Conservation (phyloP, 2,329 filamentous ascomycete species). For the Cladosporium sp. region DNA sequence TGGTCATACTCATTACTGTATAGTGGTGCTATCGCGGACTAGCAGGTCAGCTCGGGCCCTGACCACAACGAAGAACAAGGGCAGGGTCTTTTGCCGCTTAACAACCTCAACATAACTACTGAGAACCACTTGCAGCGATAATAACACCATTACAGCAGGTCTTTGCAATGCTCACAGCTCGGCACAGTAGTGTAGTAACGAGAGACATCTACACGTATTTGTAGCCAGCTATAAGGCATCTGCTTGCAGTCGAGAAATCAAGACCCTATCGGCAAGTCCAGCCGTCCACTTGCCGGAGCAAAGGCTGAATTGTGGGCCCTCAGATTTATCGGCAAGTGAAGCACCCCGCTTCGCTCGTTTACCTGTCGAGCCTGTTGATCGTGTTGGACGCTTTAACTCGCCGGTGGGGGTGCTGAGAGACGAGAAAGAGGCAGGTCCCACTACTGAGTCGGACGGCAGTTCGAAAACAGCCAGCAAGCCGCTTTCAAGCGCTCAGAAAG, state of each 20-base stretch:
- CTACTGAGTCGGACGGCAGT: not conserved
- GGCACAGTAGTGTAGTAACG: too few species aligned
- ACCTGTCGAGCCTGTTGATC: not conserved
- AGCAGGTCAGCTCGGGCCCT: not conserved
- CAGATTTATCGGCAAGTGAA: not conserved
- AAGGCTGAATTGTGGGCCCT: not conserved
- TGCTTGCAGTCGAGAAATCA: not conserved
- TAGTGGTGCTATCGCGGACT: not conserved
- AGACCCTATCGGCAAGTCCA: not conserved
- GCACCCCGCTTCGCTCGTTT: not conserved
- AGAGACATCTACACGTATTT: too few species aligned
- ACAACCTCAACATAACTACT: too few species aligned
- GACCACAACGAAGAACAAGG: not conserved
- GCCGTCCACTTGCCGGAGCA: not conserved
- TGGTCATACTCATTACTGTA: not conserved
- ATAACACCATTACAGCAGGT: too few species aligned
- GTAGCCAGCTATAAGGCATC: not conserved
- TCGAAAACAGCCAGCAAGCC: constrained; percentile 2
- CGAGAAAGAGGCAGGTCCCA: not conserved
- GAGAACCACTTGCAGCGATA: too few species aligned
- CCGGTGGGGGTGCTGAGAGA: not conserved
- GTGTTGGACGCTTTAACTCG: not conserved
- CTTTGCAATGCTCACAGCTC: too few species aligned
- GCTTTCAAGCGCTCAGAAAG: not conserved
- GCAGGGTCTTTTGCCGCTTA: too few species aligned